Conservation (phyloP, 208 protist species). For the Leishmania braziliensis region DNA sequence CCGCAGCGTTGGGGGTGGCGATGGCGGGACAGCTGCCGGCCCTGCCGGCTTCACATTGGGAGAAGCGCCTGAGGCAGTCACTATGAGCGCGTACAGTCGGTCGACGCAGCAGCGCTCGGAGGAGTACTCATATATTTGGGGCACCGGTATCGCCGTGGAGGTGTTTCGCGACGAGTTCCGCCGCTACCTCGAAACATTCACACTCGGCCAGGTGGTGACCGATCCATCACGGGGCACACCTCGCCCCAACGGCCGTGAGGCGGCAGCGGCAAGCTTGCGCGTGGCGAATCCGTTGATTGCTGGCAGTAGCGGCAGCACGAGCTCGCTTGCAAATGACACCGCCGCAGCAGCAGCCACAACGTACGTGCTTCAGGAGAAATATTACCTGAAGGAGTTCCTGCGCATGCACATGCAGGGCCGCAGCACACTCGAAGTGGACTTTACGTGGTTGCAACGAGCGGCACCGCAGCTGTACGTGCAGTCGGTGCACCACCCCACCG, state of each 20-base stretch:
- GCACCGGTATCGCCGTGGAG: constrained; percentile 87
- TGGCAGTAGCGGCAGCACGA: constrained; percentile 2
- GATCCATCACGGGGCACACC: constrained; percentile 7
- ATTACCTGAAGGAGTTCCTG: constrained; percentile 77
- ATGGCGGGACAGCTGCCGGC: not conserved
- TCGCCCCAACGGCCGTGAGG: not conserved
- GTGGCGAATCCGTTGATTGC: not conserved
- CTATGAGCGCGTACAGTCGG: constrained; percentile 10
- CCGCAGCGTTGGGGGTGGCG: not conserved
- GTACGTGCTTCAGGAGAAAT: constrained; percentile 31
- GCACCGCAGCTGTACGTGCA: constrained; percentile 66
- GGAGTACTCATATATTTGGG: constrained; percentile 91
- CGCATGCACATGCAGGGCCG: constrained; percentile 76
- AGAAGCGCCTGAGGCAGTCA: not conserved
- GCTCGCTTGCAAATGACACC: not conserved
- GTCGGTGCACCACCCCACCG: constrained; percentile 74
- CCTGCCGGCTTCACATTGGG: not conserved
- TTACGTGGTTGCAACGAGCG: constrained; percentile 53
- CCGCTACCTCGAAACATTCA: constrained; percentile 82
- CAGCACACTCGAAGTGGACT: constrained; percentile 73
- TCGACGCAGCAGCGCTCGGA: constrained; percentile 48
- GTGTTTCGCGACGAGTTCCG: constrained; percentile 77
- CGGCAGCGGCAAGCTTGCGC: not conserved
- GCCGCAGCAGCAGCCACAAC: constrained; percentile 6
- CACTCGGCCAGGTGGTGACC: constrained; percentile 19